Evolutionary conservation across 2,329 filamentous ascomycete species (phyloP).

Genomic region (Xylariaceae sp.): DNA sequence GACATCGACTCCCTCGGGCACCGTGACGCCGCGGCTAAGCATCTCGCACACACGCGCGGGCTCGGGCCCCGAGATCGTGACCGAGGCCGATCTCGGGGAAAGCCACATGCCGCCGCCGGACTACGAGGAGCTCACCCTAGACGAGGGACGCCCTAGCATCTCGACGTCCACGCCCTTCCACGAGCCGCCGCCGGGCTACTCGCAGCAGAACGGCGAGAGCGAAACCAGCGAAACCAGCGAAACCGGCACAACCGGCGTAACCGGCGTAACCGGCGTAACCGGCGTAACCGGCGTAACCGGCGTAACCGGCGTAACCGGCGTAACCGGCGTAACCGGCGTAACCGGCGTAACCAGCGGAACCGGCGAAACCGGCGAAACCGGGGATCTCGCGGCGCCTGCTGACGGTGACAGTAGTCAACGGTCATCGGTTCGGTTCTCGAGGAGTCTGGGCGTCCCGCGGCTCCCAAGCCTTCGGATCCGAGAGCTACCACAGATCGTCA

Average conservation of each 20-base stretch:
- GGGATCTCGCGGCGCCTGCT: not conserved
- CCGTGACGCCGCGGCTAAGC: constrained; percentile 39
- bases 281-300: no score
- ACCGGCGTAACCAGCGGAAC: no score
- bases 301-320: no score
- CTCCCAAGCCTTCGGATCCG: constrained; percentile 51
- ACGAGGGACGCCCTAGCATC: constrained; percentile 38
- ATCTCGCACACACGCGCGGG: constrained; percentile 39
- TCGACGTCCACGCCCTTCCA: constrained; percentile 38
- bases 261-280: no score
- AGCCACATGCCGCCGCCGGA: constrained; percentile 48
- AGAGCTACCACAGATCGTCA: constrained; percentile 53
- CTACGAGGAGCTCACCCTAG: constrained; percentile 49
- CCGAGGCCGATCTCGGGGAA: constrained; percentile 48
- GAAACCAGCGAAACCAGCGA: no score
- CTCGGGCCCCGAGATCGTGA: constrained; percentile 49
- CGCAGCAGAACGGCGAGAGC: constrained; percentile 22
- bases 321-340: no score
- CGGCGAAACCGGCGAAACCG: no score
- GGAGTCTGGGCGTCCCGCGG: constrained; percentile 42
- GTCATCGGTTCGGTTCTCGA: constrained; percentile 29
- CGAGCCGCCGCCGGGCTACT: constrained; percentile 51
- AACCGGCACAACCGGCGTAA: no score
- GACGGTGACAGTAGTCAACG: constrained; percentile 16
- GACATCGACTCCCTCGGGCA: constrained; percentile 39